These are phyloP conservation scores for Xylaria digitata DNA, from an alignment of 2,329 filamentous ascomycete genomes.

Conservation along the genomic window DNA sequence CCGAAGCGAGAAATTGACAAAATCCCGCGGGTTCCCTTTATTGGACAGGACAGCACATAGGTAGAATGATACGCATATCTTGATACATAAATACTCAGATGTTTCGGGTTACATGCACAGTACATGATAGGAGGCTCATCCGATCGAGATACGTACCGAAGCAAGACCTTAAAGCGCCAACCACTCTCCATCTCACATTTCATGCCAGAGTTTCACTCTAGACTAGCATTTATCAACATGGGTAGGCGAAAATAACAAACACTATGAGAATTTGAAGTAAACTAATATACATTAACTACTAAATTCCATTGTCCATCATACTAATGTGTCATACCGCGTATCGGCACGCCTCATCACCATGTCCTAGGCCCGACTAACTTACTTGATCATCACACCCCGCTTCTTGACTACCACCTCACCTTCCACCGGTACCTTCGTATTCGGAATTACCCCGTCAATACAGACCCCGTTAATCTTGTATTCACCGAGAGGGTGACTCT, in stretches of 20 bases:
- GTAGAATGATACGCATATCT: too few species aligned
- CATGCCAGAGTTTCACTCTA: too few species aligned
- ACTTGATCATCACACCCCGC: conserved; percentile 18
- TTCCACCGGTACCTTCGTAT: conserved; percentile 6
- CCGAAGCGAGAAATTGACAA: too few species aligned
- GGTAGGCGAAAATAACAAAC: neutral
- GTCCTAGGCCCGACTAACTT: neutral
- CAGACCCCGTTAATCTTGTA: conserved; percentile 36
- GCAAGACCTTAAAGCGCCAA: neutral
- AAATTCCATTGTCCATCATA: neutral
- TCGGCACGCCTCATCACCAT: neutral
- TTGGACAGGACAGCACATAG: too few species aligned
- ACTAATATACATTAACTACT: neutral
- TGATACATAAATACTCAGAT: too few species aligned
- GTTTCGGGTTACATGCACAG: too few species aligned
- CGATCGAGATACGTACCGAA: neutral
- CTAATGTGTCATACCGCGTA: neutral
- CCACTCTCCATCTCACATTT: too few species aligned
- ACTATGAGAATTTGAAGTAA: neutral
- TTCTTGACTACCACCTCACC: neutral
- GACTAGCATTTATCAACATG: neutral
- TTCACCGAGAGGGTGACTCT: conserved; percentile 13
- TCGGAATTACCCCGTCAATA: conserved; percentile 27
- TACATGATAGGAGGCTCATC: too few species aligned
- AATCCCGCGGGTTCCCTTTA: too few species aligned